These are phyloP conservation scores for Micractinium sp. DNA, from an alignment of 139 green algal species.

Conservation along the genomic window DNA sequence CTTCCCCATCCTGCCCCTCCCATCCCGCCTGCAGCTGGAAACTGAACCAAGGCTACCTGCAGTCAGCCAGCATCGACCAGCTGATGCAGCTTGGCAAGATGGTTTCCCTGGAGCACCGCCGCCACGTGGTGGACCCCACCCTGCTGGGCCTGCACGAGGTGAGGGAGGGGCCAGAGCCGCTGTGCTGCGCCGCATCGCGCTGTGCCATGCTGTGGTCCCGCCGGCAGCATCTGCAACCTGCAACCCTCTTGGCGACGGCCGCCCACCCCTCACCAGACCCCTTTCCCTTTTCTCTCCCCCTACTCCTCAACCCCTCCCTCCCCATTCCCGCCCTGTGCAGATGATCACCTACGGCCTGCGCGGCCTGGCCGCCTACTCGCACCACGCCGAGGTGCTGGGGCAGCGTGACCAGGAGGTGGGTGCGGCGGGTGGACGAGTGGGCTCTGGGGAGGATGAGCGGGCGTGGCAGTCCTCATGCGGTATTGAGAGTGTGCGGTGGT, in stretches of 20 bases:
- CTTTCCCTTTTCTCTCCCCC: not conserved
- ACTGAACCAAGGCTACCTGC: conserved; percentile 15
- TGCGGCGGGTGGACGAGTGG: no score
- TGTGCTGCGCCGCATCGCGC: not conserved
- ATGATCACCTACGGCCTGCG: conserved; percentile 74
- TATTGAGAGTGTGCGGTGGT: no score
- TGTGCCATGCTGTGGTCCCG: not conserved
- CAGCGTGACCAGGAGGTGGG: conserved; percentile 41
- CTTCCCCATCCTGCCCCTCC: not conserved
- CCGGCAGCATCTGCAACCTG: not conserved
- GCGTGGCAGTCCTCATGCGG: no score
- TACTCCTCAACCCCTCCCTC: not conserved
- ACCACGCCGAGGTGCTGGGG: conserved; percentile 68
- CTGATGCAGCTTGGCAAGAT: conserved; percentile 55
- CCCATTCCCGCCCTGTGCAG: conserved; percentile 8
- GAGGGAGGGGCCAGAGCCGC: conserved; percentile 58
- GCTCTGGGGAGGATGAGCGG: no score
- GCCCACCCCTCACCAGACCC: no score
- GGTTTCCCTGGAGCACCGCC: conserved; percentile 35
- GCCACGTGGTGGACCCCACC: conserved; percentile 32
- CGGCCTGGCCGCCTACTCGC: conserved; percentile 68
- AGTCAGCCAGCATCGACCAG: conserved; percentile 37
- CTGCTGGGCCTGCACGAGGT: conserved; percentile 71
- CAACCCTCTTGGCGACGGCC: no score
- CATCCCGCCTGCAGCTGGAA: conserved; percentile 35